Evolutionary conservation across 192 early-diverging fungal species (phyloP), one percentile per base, ranked within the genome.

Genomic region (Backusella luteola): DNA sequence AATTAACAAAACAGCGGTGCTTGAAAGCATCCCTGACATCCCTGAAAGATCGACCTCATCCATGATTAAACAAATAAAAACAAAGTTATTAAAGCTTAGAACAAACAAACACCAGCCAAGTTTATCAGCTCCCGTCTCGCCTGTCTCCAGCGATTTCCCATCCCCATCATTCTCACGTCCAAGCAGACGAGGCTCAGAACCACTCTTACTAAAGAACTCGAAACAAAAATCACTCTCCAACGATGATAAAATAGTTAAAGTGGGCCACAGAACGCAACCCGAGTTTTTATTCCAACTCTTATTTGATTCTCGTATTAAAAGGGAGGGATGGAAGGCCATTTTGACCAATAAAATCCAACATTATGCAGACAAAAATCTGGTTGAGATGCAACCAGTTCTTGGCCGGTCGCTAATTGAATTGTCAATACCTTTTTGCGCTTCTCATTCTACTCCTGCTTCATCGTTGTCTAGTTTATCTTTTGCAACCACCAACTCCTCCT

Each of bases 1-100:
- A 12, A 56, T 56, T 9, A 56, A 9, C n/a, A 56, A 56, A 56
- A n/a, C 19, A 56, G 53, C 53, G n/a, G 15, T 44, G 32, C 32
- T 32, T 32, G 32, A 32, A 32, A 5, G 3, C 15, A 32, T 32
- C 32, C 32, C 32, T 44, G 53, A 56, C 7, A 26, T 29, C 56
- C 56, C 56, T 63, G 56, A 63, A 63, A 63, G 56, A 29, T 63
- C 23, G 11, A 63, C 56, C 9, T 63, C n/a, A 21, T 53, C 56
- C 21, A 63, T 63, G 56, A 29, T 63, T n/a, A 63, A 63, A 63
- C 56, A 63, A 63, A 63, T 63, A 63, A 63, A 63, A 63, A 63
- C 56, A 63, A 63, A 63, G 26, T 29, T 63, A 29, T 29, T 63
- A 63, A 63, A 63, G 4, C 56, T 63, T 29, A 11, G 23, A 63